These are phyloP conservation scores for Starmera pachycereana DNA, from an alignment of 805 yeast genomes.

Conservation along the genomic window DNA sequence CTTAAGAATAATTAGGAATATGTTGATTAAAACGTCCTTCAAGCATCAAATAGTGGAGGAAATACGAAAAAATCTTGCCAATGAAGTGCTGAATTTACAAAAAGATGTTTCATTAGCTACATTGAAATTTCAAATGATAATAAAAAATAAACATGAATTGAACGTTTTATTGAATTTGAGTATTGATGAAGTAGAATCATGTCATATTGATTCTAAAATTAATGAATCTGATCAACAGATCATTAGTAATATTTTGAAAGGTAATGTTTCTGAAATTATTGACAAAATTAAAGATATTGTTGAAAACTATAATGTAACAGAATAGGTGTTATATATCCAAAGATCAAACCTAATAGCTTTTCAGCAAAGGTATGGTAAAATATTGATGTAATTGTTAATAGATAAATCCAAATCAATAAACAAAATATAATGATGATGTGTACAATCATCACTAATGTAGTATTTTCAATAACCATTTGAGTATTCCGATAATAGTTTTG, in stretches of 20 bases:
- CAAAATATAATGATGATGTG: constrained; percentile 10
- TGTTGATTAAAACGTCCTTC: constrained; percentile 7
- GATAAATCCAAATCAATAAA: constrained; percentile 41
- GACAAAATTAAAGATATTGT: constrained; percentile 10
- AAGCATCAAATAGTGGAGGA: constrained; percentile 15
- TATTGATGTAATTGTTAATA: constrained; percentile 61
- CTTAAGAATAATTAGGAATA: constrained; percentile 5
- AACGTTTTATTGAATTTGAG: constrained; percentile 8
- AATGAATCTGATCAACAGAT: constrained; percentile 13
- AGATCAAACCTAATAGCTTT: constrained; percentile 56
- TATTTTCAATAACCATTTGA: no score
- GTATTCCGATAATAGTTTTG: background rate
- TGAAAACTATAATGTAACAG: constrained; percentile 28
- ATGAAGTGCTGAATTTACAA: constrained; percentile 8
- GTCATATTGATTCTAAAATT: constrained; percentile 11
- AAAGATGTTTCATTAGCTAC: constrained; percentile 13
- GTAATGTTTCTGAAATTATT: constrained; percentile 7
- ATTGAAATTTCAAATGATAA: constrained; percentile 8
- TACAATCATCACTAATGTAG: background rate
- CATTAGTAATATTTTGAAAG: constrained; percentile 12
- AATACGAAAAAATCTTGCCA: constrained; percentile 1
- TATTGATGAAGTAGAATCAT: constrained; percentile 8
- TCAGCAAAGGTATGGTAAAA: constrained; percentile 78
- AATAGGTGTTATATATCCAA: constrained; percentile 46
- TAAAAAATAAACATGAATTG: constrained; percentile 3